Conservation (phyloP, 257 asterid genomes). For the Cruciata laevipes region DNA sequence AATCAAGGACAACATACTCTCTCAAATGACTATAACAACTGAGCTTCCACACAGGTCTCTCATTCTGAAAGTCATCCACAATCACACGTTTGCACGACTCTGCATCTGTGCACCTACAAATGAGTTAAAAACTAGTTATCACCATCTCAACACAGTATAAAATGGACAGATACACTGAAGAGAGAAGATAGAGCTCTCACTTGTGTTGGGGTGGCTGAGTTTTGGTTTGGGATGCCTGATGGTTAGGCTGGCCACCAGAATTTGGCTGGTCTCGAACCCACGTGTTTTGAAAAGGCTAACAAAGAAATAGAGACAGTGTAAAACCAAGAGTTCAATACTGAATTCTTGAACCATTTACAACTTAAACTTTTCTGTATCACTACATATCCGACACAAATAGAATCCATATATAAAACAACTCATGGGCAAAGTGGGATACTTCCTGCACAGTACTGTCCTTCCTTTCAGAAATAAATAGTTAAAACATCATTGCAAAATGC, state of each 20-base stretch:
- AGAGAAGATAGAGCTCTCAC: slow-evolving; percentile 33
- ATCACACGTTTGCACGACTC: slow-evolving; percentile 66
- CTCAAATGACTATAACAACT: slow-evolving; percentile 78
- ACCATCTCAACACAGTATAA: slow-evolving; percentile 14
- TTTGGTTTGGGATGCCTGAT: slow-evolving; percentile 20
- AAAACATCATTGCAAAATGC: neutral
- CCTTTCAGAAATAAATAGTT: neutral
- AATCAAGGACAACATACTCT: slow-evolving; percentile 39
- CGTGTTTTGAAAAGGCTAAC: slow-evolving; percentile 76
- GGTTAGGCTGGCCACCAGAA: slow-evolving; percentile 30
- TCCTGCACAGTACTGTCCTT: neutral
- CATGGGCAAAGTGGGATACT: neutral
- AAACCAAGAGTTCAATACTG: slow-evolving; percentile 8
- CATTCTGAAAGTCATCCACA: slow-evolving; percentile 58
- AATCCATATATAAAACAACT: neutral
- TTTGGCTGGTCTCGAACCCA: slow-evolving; percentile 62
- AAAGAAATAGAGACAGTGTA: slow-evolving; percentile 13
- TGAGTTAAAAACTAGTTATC: slow-evolving; percentile 22
- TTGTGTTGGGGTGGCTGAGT: slow-evolving; percentile 58
- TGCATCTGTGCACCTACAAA: slow-evolving; percentile 73
- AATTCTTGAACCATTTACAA: neutral
- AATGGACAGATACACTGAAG: slow-evolving; percentile 12
- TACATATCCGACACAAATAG: neutral
- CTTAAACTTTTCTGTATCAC: neutral
- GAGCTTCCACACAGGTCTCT: slow-evolving; percentile 82